These are phyloP conservation scores for Acanthamoeba castellanii DNA, from an alignment of 208 protist genomes.

Conservation along the genomic window DNA sequence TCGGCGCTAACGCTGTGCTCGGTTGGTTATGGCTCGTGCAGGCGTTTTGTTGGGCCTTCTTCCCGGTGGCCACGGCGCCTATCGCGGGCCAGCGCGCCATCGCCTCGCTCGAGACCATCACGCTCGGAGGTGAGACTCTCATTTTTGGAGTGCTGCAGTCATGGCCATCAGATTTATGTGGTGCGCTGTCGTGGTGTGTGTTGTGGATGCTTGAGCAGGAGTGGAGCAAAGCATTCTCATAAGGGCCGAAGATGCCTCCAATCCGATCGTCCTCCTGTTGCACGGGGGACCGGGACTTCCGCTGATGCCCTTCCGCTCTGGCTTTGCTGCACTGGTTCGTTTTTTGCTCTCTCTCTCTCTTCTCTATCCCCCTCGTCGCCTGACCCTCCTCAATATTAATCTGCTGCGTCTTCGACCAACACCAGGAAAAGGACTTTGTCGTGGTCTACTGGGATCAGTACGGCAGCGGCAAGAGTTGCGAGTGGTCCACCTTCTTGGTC, in stretches of 20 bases:
- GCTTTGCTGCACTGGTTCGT: background rate
- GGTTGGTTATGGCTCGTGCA: background rate
- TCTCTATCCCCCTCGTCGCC: background rate
- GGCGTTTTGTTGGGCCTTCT: conserved; percentile 19
- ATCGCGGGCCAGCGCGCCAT: conserved; percentile 16
- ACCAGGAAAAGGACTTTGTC: conserved; percentile 40
- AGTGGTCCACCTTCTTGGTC: conserved; percentile 25
- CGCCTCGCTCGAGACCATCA: conserved; percentile 21
- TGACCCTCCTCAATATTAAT: background rate
- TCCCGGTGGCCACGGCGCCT: background rate
- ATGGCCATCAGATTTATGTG: background rate
- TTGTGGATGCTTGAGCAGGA: background rate
- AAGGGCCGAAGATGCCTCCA: background rate
- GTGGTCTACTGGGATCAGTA: conserved; percentile 59
- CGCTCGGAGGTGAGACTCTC: background rate
- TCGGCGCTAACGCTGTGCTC: background rate
- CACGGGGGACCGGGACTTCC: conserved; percentile 32
- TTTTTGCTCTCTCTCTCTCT: no score
- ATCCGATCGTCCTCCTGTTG: conserved; percentile 39
- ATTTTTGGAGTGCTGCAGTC: background rate
- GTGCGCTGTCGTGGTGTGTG: background rate
- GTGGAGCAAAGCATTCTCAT: conserved; percentile 18
- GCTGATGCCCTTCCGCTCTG: background rate
- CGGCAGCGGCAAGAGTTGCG: conserved; percentile 29
- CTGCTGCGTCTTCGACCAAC: background rate